Evolutionary conservation across 2,329 filamentous ascomycete genomes (phyloP), one percentile per base, ranked within the genome.

Genomic region (Ophiostoma ulmi): DNA sequence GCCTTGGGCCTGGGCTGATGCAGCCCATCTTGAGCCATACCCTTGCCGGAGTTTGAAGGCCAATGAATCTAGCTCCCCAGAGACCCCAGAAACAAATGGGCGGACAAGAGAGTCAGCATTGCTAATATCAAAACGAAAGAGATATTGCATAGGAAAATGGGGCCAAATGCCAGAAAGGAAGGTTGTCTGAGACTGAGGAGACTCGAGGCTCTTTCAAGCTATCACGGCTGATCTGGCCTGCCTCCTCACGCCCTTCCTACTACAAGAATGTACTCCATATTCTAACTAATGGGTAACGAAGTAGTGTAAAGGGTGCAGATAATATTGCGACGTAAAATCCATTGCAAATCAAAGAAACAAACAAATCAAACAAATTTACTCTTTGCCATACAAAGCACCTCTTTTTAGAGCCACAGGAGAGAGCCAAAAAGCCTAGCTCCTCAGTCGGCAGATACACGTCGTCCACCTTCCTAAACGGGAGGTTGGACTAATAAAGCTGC

Each of bases 391-490:
- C 38, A 39, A 39, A 13, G 38, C 38, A 39, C 38, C 38, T 39
- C 10, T 39, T 10, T 3, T 11, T 3, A 13, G 38, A 39, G 38
- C 10, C 38, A 39, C 38, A 10, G 38, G 8, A 39, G 8, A 39
- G 3, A 48, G 20, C 20, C 20, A 48, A 48, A 17, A 48, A 48
- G 44, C 44, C 44, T 48, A 5, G 14, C 44, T 17, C 44, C 44
- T 6, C 44, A 48, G 44, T 48, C 44, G 44, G 20, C 44, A 35
- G 17, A 61, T 63, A 63, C 20, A 38, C 31, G 63, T 67, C 48
- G 63, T 70, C 44, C 44, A 70, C 69, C 69, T 70, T 70, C 69
- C 69, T 70, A 67, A 67, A 58, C 35, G 64, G 64, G 69, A 41
- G 22, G 26, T 7, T 31, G 48, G 8, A 67, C 44, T 48, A 52